These are phyloP conservation scores for Podaxis pistillaris DNA, from an alignment of 768 basidiomycete species.

Conservation along the genomic window DNA sequence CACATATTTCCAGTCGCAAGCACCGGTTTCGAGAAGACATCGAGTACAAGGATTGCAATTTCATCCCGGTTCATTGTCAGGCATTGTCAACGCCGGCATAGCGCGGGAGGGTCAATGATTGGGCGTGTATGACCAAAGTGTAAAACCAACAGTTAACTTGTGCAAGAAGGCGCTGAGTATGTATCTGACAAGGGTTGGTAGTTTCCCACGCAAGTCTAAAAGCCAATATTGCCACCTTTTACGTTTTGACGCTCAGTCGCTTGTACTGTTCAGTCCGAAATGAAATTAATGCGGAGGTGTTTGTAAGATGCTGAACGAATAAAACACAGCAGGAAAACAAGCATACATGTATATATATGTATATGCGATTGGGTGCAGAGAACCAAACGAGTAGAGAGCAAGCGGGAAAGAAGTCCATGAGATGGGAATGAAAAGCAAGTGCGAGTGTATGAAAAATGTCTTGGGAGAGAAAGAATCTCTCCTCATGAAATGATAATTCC, in stretches of 20 bases:
- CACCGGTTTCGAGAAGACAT: too few species aligned
- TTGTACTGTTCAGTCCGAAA: neutral
- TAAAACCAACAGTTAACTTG: too few species aligned
- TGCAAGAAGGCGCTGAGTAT: too few species aligned
- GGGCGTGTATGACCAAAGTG: too few species aligned
- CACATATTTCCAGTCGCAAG: too few species aligned
- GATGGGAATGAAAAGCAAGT: neutral
- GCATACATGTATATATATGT: constrained; percentile 1
- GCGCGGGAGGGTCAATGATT: neutral
- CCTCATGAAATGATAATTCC: neutral
- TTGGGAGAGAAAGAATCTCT: neutral
- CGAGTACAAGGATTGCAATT: too few species aligned
- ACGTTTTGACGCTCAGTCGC: neutral
- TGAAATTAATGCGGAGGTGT: neutral
- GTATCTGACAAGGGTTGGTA: neutral
- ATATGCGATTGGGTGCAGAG: neutral
- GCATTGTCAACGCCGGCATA: neutral
- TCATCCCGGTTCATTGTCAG: too few species aligned
- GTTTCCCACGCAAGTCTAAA: neutral
- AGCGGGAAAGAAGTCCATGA: constrained; percentile 3
- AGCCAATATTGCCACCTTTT: neutral
- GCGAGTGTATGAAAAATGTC: neutral
- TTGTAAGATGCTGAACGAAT: neutral
- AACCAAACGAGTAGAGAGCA: neutral
- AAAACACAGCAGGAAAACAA: neutral